Evolutionary conservation across 2,329 filamentous ascomycete species (phyloP).

Genomic region (Xylariaceae sp.): DNA sequence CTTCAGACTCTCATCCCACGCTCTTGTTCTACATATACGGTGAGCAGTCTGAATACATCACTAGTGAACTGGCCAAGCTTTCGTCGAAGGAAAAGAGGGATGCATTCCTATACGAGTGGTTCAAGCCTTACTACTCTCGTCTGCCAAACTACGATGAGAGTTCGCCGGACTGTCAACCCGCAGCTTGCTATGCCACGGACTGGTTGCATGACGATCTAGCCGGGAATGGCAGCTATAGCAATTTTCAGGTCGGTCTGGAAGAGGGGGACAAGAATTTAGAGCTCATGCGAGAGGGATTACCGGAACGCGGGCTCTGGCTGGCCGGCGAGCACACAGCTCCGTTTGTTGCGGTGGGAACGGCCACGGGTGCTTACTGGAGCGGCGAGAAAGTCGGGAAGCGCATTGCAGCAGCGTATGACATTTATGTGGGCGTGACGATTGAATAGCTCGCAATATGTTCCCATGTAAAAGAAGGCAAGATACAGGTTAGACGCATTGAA

Average conservation of each 20-base stretch:
- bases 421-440: conserved; percentile 16
- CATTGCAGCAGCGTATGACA: conserved; percentile 52
- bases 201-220: conserved; percentile 77
- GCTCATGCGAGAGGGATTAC: conserved; percentile 55
- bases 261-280: conserved; percentile 69
- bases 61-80: conserved; percentile 39
- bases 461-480: neutral
- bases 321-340: conserved; percentile 88
- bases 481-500: neutral
- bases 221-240: conserved; percentile 76
- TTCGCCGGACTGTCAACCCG: conserved; percentile 55
- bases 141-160: conserved; percentile 60
- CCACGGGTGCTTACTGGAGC: conserved; percentile 88
- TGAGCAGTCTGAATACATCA: conserved; percentile 53
- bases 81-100: conserved; percentile 44
- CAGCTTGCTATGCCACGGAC: conserved; percentile 60
- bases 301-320: conserved; percentile 70
- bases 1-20: conserved; percentile 62
- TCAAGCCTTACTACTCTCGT: conserved; percentile 70
- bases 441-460: conserved; percentile 3
- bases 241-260: conserved; percentile 73
- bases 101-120: conserved; percentile 57
- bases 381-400: conserved; percentile 71
- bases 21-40: conserved; percentile 79
- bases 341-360: conserved; percentile 82